Evolutionary conservation across 192 early-diverging fungal genomes (phyloP).

Genomic region (Linnemannia schmuckeri): DNA sequence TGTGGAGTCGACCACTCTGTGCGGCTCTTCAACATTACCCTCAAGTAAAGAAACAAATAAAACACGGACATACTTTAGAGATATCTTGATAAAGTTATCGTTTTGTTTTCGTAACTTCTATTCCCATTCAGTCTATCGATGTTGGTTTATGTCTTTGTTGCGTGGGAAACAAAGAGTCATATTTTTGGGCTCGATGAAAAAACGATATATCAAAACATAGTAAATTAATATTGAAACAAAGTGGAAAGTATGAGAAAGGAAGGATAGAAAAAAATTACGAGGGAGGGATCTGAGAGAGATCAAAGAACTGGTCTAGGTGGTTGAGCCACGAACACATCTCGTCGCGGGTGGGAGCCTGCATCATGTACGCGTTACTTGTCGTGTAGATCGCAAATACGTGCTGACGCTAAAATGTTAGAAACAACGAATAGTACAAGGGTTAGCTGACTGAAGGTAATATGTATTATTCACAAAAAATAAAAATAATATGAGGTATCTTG

Average conservation of each 20-base stretch:
- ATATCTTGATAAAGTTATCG: too few species aligned
- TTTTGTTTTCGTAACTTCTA: too few species aligned
- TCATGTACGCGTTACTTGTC: conserved; percentile 71
- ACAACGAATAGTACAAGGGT: background rate
- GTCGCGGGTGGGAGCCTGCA: conserved; percentile 70
- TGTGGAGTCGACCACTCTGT: conserved; percentile 83
- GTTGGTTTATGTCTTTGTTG: too few species aligned
- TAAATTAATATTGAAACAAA: background rate
- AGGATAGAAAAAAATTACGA: background rate
- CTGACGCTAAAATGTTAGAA: conserved; percentile 55
- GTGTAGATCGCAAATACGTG: conserved; percentile 82
- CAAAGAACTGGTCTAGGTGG: conserved; percentile 52
- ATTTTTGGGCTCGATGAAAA: background rate
- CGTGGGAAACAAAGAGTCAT: background rate
- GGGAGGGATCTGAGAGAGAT: conserved; percentile 35
- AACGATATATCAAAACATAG: background rate
- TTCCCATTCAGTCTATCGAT: too few species aligned
- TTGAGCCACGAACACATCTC: conserved; percentile 69
- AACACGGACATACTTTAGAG: too few species aligned
- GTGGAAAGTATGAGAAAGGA: background rate
- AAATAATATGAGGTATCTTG: background rate
- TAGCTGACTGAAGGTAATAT: background rate
- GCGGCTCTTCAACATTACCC: conserved; percentile 69
- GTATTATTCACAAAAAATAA: background rate
- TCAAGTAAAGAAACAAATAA: conserved; percentile 13